A percentile compares a stretch with the other conserved stretches of the same genome.
phyloP scores from a whole-genome alignment of 2,329 filamentous ascomycete genomes.

The Fusarium newnesense region DNA sequence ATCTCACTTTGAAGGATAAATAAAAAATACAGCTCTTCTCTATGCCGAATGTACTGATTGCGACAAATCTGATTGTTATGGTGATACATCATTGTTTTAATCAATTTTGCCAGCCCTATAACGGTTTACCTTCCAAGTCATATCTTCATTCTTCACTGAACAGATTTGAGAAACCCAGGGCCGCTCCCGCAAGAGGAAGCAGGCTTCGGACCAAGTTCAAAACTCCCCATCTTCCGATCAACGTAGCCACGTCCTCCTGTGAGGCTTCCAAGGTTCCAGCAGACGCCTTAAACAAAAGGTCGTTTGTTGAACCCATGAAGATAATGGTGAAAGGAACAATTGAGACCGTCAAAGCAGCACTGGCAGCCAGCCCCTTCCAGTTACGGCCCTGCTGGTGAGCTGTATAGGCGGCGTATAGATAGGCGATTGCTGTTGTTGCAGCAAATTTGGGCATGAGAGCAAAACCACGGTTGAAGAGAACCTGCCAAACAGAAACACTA shows the following conservation, averaged over 20 bases:
- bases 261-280: conserved; percentile 28
- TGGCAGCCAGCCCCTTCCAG: conserved; percentile 50
- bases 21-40: not conserved
- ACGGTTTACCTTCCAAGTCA: no score
- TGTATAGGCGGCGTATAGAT: conserved; percentile 52
- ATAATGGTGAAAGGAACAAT: conserved; percentile 55
- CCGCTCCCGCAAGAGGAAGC: conserved; percentile 46
- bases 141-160: not conserved
- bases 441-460: conserved; percentile 52
- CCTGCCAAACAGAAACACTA: conserved; percentile 51
- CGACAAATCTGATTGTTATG: not conserved
- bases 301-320: conserved; percentile 52
- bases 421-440: conserved; percentile 46
- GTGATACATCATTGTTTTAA: not conserved
- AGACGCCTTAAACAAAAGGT: conserved; percentile 43
- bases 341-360: conserved; percentile 47
- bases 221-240: conserved; percentile 39
- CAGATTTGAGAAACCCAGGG: conserved; percentile 39
- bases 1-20: no score
- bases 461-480: conserved; percentile 51
- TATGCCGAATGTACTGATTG: not conserved
- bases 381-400: conserved; percentile 37
- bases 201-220: conserved; percentile 48
- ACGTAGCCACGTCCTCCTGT: conserved; percentile 35
- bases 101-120: not conserved